Evolutionary conservation across 2,329 filamentous ascomycete genomes (phyloP), one percentile per base, ranked within the genome.

Genomic region (Venturia carpophila): DNA sequence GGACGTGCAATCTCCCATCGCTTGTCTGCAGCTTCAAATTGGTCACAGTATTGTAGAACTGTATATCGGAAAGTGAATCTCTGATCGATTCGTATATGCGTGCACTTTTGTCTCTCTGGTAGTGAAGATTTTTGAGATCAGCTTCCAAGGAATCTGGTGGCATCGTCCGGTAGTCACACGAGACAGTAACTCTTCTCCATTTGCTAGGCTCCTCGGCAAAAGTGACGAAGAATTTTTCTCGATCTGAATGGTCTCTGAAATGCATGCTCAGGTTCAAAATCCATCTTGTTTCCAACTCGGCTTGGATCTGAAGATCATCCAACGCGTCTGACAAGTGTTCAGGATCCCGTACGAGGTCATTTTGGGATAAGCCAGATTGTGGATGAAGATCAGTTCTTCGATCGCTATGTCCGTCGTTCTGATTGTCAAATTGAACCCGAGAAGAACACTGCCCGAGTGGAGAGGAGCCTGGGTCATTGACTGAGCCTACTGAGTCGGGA

Each of bases 181-280:
- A 97, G 39, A 99, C 87, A 2, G 94, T 97, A 62, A 99, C 89
- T 62, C 93, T 84, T 65, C 91, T 86, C 90, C 92, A 96, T 67
- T 85, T 80, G 68, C 85, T 88, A 5, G 90, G 87, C 60, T 84
- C 83, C 74, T 96, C 89, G 60, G 92, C 90, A 74, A 90, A 99
- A 0, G 94, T 97, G 68, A 99, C 87, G 75, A 97, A 99, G 79
- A 97, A 97, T 75, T 99, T 99, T 75, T 99, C 94, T 55, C 93
- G 85, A 70, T 90, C 90, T 15, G 92, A 95, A 71, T 89, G 88
- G 77, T 99, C 94, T 66, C 92, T 86, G 75, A 97, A 99, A 75
- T 96, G 92, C 94, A 99, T 97, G 76, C 92, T 97, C 67, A 97
- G 83, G 73, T 99, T 99, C 70, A 99, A 80, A 67, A 99, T 97